Evolutionary conservation across 129 eudicot genomes (phyloP).

Genomic region (Ambrosia artemisiifolia): DNA sequence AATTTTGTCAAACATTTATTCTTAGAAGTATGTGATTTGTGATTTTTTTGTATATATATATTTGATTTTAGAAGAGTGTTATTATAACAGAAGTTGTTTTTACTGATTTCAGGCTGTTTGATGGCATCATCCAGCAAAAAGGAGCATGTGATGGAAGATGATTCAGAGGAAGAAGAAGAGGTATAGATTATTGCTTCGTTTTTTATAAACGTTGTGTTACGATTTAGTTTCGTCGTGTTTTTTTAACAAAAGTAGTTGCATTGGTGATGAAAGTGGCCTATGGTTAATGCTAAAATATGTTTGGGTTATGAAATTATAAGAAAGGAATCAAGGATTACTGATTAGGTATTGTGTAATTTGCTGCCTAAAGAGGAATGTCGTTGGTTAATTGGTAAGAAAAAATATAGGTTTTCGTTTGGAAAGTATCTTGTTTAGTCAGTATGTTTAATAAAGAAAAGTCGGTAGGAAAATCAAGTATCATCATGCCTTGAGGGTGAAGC

Average conservation of each 20-base stretch:
- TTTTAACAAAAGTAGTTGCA: neutral
- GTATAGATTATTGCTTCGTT: neutral
- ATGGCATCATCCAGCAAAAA: conserved; percentile 52
- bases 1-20: neutral
- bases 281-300: conserved; percentile 1
- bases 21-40: neutral
- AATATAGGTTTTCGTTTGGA: neutral
- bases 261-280: conserved; percentile 5
- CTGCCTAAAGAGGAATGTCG: conserved; percentile 10
- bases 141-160: conserved; percentile 26
- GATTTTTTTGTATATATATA: neutral
- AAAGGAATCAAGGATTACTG: neutral
- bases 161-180: conserved; percentile 39
- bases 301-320: neutral
- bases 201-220: neutral
- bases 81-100: conserved; percentile 9
- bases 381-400: neutral
- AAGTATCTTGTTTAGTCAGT: neutral
- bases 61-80: conserved; percentile 3
- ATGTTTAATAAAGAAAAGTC: neutral
- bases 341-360: neutral
- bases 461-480: too few species aligned
- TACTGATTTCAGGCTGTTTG: conserved; percentile 3
- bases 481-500: too few species aligned
- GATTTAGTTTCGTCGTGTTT: neutral